Evolutionary conservation across 2,329 filamentous ascomycete genomes (phyloP).

Genomic region (Neofusicoccum parvum): DNA sequence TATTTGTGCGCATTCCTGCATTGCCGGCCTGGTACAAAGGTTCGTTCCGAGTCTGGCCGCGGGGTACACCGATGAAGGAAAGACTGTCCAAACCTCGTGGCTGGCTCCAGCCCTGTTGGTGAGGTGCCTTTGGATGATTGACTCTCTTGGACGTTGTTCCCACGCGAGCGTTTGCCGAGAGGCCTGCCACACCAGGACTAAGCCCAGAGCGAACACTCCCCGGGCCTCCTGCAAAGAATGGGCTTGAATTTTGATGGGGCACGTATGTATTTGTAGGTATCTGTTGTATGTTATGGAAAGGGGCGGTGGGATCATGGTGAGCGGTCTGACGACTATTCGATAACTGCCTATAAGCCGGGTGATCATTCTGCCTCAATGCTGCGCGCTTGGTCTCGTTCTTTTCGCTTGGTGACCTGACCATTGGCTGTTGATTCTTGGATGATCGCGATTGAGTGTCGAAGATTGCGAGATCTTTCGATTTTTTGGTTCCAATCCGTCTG

Average conservation of each 20-base stretch:
- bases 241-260: slow-evolving; percentile 33
- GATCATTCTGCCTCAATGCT: not conserved
- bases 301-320: not conserved
- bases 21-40: not conserved
- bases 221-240: slow-evolving; percentile 38
- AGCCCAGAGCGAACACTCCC: not conserved
- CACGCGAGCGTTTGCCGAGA: slow-evolving; percentile 18
- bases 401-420: not conserved
- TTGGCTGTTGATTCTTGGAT: not conserved
- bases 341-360: not conserved
- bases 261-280: not conserved
- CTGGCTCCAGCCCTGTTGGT: slow-evolving; percentile 26
- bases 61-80: slow-evolving; percentile 39
- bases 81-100: slow-evolving; percentile 36
- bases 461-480: not conserved
- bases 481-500: not conserved
- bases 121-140: not conserved
- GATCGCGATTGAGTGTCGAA: not conserved
- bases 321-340: not conserved
- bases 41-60: not conserved
- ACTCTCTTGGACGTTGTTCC: not conserved
- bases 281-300: slow-evolving; percentile 24
- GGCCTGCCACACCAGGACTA: not conserved
- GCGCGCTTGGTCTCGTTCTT: not conserved
- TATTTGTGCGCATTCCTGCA: not conserved